Evolutionary conservation across 345 rosid species (phyloP).

Genomic region (Capsella bursapastoris): DNA sequence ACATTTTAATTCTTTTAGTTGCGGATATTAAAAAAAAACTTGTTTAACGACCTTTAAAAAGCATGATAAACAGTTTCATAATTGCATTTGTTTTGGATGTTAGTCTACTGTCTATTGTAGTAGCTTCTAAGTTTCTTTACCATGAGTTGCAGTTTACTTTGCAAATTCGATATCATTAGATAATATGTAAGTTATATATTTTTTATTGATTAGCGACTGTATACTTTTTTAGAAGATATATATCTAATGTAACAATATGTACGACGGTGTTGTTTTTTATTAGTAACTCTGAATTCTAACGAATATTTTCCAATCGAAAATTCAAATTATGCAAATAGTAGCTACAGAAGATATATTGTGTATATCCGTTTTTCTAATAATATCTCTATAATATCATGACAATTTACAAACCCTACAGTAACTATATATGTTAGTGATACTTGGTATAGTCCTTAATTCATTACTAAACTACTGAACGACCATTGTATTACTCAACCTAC

Average conservation of each 20-base stretch:
- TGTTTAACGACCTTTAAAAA: background rate
- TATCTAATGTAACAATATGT: background rate
- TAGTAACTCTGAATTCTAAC: background rate
- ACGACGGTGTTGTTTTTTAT: background rate
- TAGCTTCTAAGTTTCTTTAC: conserved; percentile 35
- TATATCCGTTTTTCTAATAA: background rate
- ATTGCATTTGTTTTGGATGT: conserved; percentile 3
- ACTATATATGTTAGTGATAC: no score
- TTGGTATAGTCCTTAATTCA: background rate
- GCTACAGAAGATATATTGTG: background rate
- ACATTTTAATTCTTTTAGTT: background rate
- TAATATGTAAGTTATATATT: no score
- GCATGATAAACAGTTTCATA: conserved; percentile 18
- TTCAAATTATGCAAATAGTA: background rate
- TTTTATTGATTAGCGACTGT: background rate
- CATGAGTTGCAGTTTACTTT: conserved; percentile 8
- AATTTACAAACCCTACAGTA: no score
- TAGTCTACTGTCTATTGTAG: conserved; percentile 15
- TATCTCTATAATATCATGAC: no score
- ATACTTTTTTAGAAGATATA: conserved; percentile 7
- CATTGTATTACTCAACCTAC: background rate
- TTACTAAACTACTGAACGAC: background rate
- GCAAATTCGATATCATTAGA: background rate
- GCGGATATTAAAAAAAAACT: background rate
- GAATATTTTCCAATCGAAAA: background rate